phyloP scores from a whole-genome alignment of 352 stramenopile species.

The Globisporangium perplexum region DNA sequence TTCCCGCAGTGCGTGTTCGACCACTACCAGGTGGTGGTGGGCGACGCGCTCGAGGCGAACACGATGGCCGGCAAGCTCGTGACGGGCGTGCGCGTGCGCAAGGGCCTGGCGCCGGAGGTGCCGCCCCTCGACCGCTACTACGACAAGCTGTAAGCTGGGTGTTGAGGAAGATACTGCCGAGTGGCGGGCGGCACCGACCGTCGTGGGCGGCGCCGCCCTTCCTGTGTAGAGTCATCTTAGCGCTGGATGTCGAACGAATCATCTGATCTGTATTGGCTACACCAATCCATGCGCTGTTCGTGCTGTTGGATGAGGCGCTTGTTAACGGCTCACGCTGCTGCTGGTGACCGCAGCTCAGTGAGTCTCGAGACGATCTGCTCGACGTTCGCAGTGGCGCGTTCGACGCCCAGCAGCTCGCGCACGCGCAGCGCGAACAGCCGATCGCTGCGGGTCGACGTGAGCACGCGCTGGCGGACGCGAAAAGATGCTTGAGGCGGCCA shows the following conservation, averaged over 20 bases:
- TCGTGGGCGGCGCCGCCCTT: neutral
- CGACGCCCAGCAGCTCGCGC: constrained; percentile 11
- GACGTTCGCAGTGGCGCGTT: neutral
- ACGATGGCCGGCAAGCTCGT: constrained; percentile 96
- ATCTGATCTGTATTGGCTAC: neutral
- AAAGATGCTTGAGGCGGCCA: no score
- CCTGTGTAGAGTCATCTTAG: constrained; percentile 17
- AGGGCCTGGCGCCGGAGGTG: constrained; percentile 96
- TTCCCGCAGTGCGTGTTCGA: constrained; percentile 99
- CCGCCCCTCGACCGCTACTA: constrained; percentile 98
- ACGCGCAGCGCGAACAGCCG: constrained; percentile 6
- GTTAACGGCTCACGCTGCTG: neutral
- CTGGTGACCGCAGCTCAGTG: constrained; percentile 1
- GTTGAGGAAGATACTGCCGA: neutral
- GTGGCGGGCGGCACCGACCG: neutral
- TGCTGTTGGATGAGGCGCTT: no score
- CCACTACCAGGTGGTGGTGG: constrained; percentile 96
- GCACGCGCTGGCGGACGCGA: constrained; percentile 1
- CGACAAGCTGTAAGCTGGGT: constrained; percentile 96
- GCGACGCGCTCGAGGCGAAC: constrained; percentile 88
- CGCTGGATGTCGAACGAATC: constrained; percentile 15
- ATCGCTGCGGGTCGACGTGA: constrained; percentile 8
- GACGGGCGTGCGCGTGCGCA: constrained; percentile 93
- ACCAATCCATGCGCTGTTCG: neutral
- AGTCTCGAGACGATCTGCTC: neutral